These are phyloP conservation scores for Scutellaria baicalensis DNA, from an alignment of 257 asterid genomes.

Conservation along the genomic window DNA sequence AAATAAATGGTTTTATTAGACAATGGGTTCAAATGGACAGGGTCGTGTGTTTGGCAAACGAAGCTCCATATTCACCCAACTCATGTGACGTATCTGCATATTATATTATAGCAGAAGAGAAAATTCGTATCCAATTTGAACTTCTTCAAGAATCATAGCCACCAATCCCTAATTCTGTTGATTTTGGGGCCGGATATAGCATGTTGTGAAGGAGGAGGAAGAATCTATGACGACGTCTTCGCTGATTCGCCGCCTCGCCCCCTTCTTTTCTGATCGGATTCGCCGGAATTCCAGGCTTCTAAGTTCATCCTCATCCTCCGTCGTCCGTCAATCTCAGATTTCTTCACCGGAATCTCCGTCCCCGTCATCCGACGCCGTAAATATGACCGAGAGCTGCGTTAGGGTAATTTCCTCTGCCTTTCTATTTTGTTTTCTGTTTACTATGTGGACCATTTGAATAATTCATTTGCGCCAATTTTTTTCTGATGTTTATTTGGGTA, in stretches of 20 bases:
- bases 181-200: conserved; percentile 2
- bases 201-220: conserved; percentile 16
- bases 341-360: conserved; percentile 39
- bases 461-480: background rate
- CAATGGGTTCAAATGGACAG: background rate
- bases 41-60: conserved; percentile 22
- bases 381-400: conserved; percentile 67
- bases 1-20: no score
- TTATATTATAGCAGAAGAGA: background rate
- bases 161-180: background rate
- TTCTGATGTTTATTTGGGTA: background rate
- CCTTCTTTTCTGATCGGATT: conserved; percentile 47
- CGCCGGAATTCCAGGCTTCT: conserved; percentile 61
- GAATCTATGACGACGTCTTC: conserved; percentile 35
- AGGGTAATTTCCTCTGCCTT: conserved; percentile 35
- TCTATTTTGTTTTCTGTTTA: background rate
- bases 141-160: background rate
- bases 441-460: background rate
- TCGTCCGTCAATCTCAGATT: conserved; percentile 28
- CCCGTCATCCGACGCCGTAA: conserved; percentile 34
- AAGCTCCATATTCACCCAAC: conserved; percentile 10
- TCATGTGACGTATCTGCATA: background rate
- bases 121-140: background rate
- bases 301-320: conserved; percentile 52
- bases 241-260: conserved; percentile 47